Evolutionary conservation across 2,329 filamentous ascomycete genomes (phyloP).

Genomic region (Apiospora marii): DNA sequence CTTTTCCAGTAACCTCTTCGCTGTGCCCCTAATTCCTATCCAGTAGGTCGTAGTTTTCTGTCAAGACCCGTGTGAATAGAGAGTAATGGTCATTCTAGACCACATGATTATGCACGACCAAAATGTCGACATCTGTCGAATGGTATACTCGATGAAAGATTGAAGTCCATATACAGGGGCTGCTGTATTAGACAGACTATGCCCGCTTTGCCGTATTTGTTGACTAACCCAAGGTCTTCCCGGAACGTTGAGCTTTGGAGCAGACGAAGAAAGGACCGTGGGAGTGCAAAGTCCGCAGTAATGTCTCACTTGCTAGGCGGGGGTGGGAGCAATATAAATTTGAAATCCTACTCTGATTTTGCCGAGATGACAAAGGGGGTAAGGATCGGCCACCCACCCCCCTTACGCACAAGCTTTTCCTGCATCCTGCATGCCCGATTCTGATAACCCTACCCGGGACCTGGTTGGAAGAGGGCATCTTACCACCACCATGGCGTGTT

Average conservation of each 20-base stretch:
- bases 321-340: background rate
- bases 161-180: background rate
- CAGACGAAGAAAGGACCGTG: background rate
- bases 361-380: background rate
- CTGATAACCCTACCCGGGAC: background rate
- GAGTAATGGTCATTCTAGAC: background rate
- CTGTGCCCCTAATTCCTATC: background rate
- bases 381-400: background rate
- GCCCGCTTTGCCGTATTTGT: background rate
- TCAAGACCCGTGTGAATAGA: background rate
- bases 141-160: background rate
- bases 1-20: background rate
- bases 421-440: background rate
- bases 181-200: background rate
- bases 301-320: background rate
- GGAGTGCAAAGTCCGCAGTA: background rate
- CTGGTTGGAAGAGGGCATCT: background rate
- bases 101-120: background rate
- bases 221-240: background rate
- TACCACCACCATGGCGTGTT: background rate
- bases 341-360: slow-evolving; percentile 5
- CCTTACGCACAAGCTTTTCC: background rate
- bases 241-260: background rate
- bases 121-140: background rate
- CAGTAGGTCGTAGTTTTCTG: background rate